Conservation (phyloP, 2,329 filamentous ascomycete genomes). For the Colletotrichum salicis region DNA sequence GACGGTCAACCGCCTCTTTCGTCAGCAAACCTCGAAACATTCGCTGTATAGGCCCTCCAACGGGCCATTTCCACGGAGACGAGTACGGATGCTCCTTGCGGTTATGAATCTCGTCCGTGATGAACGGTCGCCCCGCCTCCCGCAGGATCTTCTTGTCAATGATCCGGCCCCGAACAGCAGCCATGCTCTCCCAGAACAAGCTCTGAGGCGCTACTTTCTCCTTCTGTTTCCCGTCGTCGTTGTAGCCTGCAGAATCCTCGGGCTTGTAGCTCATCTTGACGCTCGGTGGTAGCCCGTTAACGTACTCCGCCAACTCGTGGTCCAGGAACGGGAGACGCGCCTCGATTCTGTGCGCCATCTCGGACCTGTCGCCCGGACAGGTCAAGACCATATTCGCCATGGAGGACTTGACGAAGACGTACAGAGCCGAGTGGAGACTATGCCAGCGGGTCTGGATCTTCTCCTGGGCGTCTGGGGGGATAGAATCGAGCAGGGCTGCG, state of each 20-base stretch:
- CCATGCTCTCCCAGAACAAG: conserved; percentile 11
- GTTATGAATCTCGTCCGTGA: not conserved
- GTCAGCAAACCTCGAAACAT: not conserved
- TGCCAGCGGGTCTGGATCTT: conserved; percentile 43
- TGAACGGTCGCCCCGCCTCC: conserved; percentile 44
- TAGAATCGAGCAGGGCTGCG: conserved; percentile 9
- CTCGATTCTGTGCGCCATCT: conserved; percentile 49
- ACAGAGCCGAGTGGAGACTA: conserved; percentile 40
- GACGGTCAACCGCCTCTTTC: not conserved
- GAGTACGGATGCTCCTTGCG: conserved; percentile 1
- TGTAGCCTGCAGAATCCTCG: not conserved
- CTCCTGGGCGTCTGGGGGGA: conserved; percentile 26
- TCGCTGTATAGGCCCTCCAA: not conserved
- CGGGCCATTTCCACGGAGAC: not conserved
- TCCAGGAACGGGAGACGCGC: conserved; percentile 47
- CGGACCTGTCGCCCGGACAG: conserved; percentile 44
- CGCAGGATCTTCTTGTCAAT: conserved; percentile 62
- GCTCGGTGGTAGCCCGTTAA: conserved; percentile 13
- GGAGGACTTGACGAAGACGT: conserved; percentile 38
- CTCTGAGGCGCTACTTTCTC: not conserved
- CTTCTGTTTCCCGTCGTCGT: not conserved
- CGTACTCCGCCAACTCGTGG: conserved; percentile 43
- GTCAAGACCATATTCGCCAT: conserved; percentile 42
- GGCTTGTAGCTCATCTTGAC: not conserved
- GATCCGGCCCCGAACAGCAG: conserved; percentile 38